Evolutionary conservation across 208 protist species (phyloP).

Genomic region (Acanthamoeba healyi): DNA sequence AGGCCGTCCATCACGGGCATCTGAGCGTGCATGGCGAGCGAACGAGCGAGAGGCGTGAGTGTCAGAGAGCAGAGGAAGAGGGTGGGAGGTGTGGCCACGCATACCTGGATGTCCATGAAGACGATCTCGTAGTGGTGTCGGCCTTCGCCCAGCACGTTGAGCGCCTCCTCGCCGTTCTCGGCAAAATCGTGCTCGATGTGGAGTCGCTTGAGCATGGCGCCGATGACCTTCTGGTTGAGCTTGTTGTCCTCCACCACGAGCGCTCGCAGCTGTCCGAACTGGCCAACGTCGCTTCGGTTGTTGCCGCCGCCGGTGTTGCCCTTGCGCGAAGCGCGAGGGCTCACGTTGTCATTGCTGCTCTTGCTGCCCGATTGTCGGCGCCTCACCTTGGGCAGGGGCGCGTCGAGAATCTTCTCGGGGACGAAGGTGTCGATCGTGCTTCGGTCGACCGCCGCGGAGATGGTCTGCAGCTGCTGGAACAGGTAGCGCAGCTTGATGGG

Average conservation of each 20-base stretch:
- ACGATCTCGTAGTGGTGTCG: slow-evolving; percentile 10
- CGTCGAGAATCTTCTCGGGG: not conserved
- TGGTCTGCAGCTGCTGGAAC: slow-evolving; percentile 15
- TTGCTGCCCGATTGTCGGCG: not conserved
- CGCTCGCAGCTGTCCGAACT: not conserved
- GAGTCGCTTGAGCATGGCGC: slow-evolving; percentile 16
- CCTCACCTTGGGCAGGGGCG: not conserved
- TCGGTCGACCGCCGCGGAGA: not conserved
- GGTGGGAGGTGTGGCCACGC: not conserved
- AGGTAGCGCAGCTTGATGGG: slow-evolving; percentile 42
- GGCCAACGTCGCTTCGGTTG: not conserved
- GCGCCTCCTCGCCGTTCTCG: not conserved
- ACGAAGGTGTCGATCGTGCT: not conserved
- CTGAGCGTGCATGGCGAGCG: not conserved
- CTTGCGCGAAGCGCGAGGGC: not conserved
- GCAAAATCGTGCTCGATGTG: slow-evolving; percentile 27
- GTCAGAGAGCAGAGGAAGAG: not conserved
- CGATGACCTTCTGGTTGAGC: slow-evolving; percentile 55
- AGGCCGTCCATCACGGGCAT: slow-evolving; percentile 53
- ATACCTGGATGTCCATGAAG: slow-evolving; percentile 60
- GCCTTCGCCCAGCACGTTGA: not conserved
- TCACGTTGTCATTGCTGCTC: not conserved
- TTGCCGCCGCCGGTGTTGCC: not conserved
- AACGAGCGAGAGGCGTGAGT: not conserved
- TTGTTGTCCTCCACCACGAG: slow-evolving; percentile 57